Conservation (phyloP, 495 filamentous ascomycete species). For the Penicillium chermesinum region DNA sequence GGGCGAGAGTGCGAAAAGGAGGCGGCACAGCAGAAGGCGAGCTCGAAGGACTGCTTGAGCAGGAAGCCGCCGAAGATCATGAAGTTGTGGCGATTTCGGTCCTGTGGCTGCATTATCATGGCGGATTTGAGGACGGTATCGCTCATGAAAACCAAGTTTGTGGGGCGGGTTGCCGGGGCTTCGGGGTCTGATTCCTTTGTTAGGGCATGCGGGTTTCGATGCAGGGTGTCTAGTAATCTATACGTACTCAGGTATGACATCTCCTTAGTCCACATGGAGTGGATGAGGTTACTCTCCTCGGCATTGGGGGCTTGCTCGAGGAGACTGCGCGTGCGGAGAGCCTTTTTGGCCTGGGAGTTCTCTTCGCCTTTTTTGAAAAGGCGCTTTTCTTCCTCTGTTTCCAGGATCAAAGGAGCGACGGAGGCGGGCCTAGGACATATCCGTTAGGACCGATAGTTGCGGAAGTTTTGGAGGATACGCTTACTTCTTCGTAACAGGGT, state of each 20-base stretch:
- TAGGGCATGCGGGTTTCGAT: background rate
- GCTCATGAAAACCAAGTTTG: conserved; percentile 63
- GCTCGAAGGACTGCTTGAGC: conserved; percentile 75
- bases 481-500: conserved; percentile 67
- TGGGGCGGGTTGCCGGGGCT: conserved; percentile 49
- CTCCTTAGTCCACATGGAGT: conserved; percentile 73
- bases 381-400: conserved; percentile 65
- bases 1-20: conserved; percentile 69
- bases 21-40: conserved; percentile 85
- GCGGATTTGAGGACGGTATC: conserved; percentile 62
- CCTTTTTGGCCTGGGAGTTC: conserved; percentile 71
- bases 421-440: conserved; percentile 40
- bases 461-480: conserved; percentile 17
- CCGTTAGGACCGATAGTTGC: conserved; percentile 7
- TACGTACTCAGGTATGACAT: conserved; percentile 55
- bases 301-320: conserved; percentile 70
- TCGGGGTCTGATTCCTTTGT: conserved; percentile 48
- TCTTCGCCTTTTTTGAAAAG: conserved; percentile 66
- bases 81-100: conserved; percentile 79
- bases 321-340: conserved; percentile 55
- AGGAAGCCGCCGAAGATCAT: conserved; percentile 90
- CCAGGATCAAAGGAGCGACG: conserved; percentile 55
- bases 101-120: conserved; percentile 83
- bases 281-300: conserved; percentile 72
- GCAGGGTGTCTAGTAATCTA: background rate